phyloP scores from a whole-genome alignment of 805 yeast genomes.

The Metschnikowia colocasiae region DNA sequence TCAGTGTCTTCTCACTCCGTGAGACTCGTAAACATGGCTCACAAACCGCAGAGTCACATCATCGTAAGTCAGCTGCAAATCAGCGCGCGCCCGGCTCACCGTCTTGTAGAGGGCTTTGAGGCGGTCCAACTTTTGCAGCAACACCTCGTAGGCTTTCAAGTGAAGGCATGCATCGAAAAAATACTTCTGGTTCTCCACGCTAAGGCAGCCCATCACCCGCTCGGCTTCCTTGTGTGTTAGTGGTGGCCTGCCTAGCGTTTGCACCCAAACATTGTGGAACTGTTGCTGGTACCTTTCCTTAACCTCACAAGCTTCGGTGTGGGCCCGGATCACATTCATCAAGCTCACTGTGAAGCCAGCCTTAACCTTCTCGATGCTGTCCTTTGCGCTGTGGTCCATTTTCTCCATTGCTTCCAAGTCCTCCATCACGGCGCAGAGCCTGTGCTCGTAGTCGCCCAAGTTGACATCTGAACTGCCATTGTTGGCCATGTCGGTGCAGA shows the following conservation, averaged over 20 bases:
- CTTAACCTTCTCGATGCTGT: background rate
- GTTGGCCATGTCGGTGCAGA: too few relatives aligned
- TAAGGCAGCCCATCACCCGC: background rate
- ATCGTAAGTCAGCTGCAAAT: background rate
- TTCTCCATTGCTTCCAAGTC: background rate
- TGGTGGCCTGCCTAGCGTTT: background rate
- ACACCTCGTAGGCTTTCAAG: background rate
- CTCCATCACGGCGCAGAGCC: background rate
- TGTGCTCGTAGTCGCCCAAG: background rate
- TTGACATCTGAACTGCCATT: background rate
- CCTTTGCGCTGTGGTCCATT: background rate
- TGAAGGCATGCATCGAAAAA: background rate
- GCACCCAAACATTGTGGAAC: background rate
- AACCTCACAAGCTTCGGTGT: background rate
- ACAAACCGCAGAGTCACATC: background rate
- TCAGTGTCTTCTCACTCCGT: background rate
- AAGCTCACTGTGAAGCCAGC: background rate
- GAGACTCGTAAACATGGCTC: background rate
- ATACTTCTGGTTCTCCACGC: background rate
- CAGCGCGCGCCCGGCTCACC: background rate
- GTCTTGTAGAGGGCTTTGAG: background rate
- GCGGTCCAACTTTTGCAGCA: background rate
- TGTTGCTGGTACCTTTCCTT: background rate
- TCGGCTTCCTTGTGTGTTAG: background rate
- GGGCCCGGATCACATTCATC: background rate